Base-by-base conservation (phyloP, 371 early-diverging fungal genomes). In the Saksenaea vasiformis region DNA sequence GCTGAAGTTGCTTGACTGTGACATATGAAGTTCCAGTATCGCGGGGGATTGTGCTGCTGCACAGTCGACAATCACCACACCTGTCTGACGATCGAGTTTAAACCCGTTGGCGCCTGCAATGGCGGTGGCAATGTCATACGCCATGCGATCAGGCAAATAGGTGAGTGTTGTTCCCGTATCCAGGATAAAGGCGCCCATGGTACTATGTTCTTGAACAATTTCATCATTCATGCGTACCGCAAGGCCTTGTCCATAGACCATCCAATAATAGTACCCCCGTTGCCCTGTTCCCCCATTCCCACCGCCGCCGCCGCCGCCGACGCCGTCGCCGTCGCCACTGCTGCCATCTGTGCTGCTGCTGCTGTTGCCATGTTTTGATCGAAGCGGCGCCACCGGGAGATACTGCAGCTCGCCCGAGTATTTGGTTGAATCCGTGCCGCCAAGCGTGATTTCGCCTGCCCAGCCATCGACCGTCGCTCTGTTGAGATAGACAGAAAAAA, bases 381-480 rank as follows among this genome's bases (percentile, higher is more conserved):
- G 65, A 2, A 77, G 56, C n/a, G 68, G 60, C 0, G 75, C 75
- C 0, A 81, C 82, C 7, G 82, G 75, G 27, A 78, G 55, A 47
- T 86, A 88, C 4, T 66, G 68, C 41, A 88, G 54, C 3, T 76
- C 68, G 11, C 89, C 88, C 1, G 68, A 61, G 63, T 74, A 87
- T 64, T 83, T 84, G 54, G 75, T 57, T 14, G 58, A 15, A 64
- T 90, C 86, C 36, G 78, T 76, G 1, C 84, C 88, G 7, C 87
- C 87, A 71, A 90, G 78, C 22, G 80, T 80, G 51, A 87, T 78
- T 56, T 87, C 84, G 14, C 88, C 90, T 0, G 79, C 68, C 71
- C 74, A 78, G 5, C 74, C 76, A 13, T 62, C 35, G 37, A 72
- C 24, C 2, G 64, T 54, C 5, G 58, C 70, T 17, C 66, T 64